Evolutionary conservation across 2,329 filamentous ascomycete genomes (phyloP).

Genomic region (Neoarthrinium moseri): DNA sequence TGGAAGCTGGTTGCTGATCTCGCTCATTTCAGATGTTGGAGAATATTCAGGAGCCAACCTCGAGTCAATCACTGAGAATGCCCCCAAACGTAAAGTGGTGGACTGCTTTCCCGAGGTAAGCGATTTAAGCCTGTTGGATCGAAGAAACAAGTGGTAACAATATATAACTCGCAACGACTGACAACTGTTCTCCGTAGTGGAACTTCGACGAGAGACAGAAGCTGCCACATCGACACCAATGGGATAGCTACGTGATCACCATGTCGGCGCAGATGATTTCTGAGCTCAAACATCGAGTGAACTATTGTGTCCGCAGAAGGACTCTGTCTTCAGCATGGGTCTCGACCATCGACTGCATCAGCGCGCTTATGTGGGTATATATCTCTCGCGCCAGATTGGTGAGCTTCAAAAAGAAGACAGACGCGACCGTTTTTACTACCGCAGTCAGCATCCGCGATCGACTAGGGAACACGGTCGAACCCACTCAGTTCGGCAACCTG

Average conservation of each 20-base stretch:
- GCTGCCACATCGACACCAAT: not conserved
- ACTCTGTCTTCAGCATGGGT: not conserved
- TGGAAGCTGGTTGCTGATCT: no score
- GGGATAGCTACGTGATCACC: conserved; percentile 2
- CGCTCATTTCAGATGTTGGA: no score
- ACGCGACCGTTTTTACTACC: not conserved
- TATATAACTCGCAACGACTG: no score
- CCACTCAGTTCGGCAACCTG: conserved; percentile 12
- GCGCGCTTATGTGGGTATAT: conserved; percentile 7
- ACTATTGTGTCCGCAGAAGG: not conserved
- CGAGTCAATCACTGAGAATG: no score
- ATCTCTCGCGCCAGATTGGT: conserved; percentile 2
- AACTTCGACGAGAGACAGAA: not conserved
- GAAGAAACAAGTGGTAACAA: no score
- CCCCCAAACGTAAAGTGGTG: no score
- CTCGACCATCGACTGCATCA: conserved; percentile 3
- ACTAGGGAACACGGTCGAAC: not conserved
- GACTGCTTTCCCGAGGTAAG: no score
- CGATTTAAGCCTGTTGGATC: no score
- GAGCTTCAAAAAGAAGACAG: not conserved
- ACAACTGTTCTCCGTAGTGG: not conserved
- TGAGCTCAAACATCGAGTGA: not conserved
- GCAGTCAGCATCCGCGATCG: not conserved
- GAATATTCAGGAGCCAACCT: no score
- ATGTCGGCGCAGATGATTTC: conserved; percentile 1